A percentile compares a stretch with the other conserved stretches of the same genome.
These are phyloP conservation scores for Naganishia vishniacii DNA, from an alignment of 768 basidiomycete species.

Conservation along the genomic window DNA sequence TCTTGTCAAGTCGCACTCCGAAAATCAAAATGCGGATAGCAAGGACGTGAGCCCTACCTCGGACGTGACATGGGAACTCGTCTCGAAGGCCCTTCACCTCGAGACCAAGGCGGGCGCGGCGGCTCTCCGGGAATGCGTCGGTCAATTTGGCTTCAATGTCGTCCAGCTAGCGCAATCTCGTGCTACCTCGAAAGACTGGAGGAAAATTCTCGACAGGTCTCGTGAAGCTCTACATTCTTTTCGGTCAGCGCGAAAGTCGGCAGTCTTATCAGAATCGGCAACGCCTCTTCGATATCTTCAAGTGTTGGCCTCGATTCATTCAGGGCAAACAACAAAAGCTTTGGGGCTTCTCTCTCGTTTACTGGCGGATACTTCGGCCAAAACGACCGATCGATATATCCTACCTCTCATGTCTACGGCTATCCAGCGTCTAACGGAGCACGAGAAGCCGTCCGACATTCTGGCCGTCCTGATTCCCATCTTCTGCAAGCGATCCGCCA, in stretches of 20 bases:
- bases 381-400: not conserved
- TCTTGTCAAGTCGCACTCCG: too few species aligned
- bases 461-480: not conserved
- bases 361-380: not conserved
- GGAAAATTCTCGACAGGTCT: not conserved
- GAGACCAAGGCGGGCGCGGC: not conserved
- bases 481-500: not conserved
- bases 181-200: not conserved
- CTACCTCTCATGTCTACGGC: not conserved
- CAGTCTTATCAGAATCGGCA: not conserved
- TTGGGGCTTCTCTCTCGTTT: not conserved
- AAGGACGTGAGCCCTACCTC: not conserved
- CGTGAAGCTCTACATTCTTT: not conserved
- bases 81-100: not conserved
- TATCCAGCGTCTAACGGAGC: too few species aligned
- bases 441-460: not conserved
- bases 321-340: conserved; percentile 3
- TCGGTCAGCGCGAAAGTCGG: not conserved
- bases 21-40: too few species aligned
- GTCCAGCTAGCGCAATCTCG: not conserved
- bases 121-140: not conserved
- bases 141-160: not conserved
- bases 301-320: not conserved
- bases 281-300: not conserved
- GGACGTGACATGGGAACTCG: not conserved